Conservation (phyloP, 129 eudicot species). For the Escallonia herrerae region DNA sequence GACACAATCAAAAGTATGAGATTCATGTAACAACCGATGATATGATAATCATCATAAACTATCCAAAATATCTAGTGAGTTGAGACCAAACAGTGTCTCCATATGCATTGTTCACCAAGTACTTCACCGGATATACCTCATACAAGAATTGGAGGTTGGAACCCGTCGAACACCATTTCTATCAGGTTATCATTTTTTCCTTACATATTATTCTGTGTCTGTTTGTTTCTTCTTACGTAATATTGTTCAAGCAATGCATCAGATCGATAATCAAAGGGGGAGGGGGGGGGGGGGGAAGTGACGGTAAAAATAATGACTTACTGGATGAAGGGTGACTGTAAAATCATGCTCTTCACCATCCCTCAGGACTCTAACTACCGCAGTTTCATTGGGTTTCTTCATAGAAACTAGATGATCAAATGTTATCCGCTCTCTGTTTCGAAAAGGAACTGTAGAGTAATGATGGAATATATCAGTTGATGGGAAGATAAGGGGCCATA, state of each 20-base stretch:
- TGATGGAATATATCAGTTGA: not conserved
- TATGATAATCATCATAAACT: not conserved
- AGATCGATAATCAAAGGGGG: too few species aligned
- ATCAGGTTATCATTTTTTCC: too few species aligned
- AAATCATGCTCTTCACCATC: slow-evolving; percentile 69
- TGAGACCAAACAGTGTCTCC: not conserved
- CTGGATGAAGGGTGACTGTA: slow-evolving; percentile 60
- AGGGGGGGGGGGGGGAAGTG: not conserved
- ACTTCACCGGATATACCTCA: not conserved
- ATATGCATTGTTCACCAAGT: not conserved
- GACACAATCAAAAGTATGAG: too few species aligned
- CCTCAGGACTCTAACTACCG: slow-evolving; percentile 66
- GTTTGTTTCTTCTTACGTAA: too few species aligned
- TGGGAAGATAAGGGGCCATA: not conserved
- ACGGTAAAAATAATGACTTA: slow-evolving; percentile 33
- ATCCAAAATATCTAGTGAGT: not conserved
- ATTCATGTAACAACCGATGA: too few species aligned
- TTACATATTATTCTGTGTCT: too few species aligned
- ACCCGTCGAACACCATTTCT: too few species aligned
- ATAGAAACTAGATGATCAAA: slow-evolving; percentile 92
- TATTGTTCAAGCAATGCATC: too few species aligned
- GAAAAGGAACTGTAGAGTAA: slow-evolving; percentile 69
- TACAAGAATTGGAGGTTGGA: too few species aligned
- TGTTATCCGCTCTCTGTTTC: slow-evolving; percentile 91
- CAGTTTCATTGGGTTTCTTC: slow-evolving; percentile 96